phyloP scores from a whole-genome alignment of 768 basidiomycete genomes.

The Leccinum subtestaceum region DNA sequence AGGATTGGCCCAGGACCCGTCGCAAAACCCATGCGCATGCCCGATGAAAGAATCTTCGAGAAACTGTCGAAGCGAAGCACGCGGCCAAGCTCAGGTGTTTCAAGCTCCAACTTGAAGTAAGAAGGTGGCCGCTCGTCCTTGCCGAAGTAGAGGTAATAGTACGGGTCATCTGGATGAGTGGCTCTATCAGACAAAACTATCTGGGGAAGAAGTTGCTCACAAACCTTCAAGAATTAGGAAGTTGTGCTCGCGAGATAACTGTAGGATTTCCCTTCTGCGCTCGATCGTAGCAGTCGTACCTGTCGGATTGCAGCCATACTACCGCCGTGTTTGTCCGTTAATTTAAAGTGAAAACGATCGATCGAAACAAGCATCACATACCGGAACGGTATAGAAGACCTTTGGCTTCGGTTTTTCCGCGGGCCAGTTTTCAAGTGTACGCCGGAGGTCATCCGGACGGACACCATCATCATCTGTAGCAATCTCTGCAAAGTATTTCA shows the following conservation, averaged over 20 bases:
- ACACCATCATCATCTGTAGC: constrained; percentile 75
- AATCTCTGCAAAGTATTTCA: constrained; percentile 53
- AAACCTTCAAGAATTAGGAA: constrained; percentile 84
- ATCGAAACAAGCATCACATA: constrained; percentile 32
- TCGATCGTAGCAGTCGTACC: constrained; percentile 73
- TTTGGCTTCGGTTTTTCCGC: constrained; percentile 67
- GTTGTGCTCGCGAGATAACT: constrained; percentile 67
- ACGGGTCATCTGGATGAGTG: constrained; percentile 65
- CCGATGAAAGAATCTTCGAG: constrained; percentile 77
- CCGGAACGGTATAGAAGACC: constrained; percentile 78
- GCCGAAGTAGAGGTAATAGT: constrained; percentile 77
- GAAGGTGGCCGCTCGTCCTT: constrained; percentile 59
- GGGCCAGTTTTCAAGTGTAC: constrained; percentile 75
- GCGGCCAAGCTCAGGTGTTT: constrained; percentile 64
- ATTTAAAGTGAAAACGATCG: not conserved
- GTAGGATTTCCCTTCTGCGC: constrained; percentile 68
- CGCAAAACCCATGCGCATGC: constrained; percentile 78
- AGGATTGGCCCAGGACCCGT: constrained; percentile 70
- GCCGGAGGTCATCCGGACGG: constrained; percentile 53
- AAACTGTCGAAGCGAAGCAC: constrained; percentile 89
- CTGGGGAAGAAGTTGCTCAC: not conserved
- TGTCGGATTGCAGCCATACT: constrained; percentile 87
- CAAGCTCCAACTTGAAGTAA: constrained; percentile 78
- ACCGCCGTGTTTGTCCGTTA: not conserved
- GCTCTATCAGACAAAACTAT: not conserved